Base-by-base conservation (phyloP, 768 basidiomycete genomes). In the Termitomyces sp. region DNA sequence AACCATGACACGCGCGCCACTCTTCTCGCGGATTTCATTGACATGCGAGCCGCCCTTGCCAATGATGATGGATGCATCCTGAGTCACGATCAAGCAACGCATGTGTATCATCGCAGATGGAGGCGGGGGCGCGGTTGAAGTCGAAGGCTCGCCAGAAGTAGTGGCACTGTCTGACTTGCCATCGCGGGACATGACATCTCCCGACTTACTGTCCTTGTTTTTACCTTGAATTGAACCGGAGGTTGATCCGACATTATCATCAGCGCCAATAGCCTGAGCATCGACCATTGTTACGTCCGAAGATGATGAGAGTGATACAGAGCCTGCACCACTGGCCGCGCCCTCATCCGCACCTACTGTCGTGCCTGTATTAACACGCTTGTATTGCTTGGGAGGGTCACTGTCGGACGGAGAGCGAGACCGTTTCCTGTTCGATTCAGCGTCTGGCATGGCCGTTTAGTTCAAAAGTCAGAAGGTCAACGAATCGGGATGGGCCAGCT, bases 11-110 rank as follows among this genome's bases (percentile, higher is more conserved):
- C 94, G 83, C 15, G 96, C 95, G 45, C 93, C 94, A 63, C 92
- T 94, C 79, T 96, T 97, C 73, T 98, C 97, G 60, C 97, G 81
- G 61, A 99, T 98, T 73, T 99, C 97, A 66, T 97, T 98, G 65
- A 99, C 95, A 74, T 98, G 97, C 45, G 90, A 83, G 62, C 96
- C 96, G 51, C 80, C 90, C 74, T 94, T 93, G 37, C 97, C 97
- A 64, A 99, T 99, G 77, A 98, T 98, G 75, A 99, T 96, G 55
- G 93, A 95, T 13, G 97, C 97, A 74, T 99, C 97, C 75, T 98
- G 95, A 10, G 97, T 98, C 65, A 99, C 97, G 69, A 99, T 99
- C 67, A 99, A 79, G 71, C 94, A 95, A 47, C 96, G 87, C 94
- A 99, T 96, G 68, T 95, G 90, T 65, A 99, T 99, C 73, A 85